phyloP scores from a whole-genome alignment of 768 basidiomycete genomes.

The Kwoniella botswanensis region DNA sequence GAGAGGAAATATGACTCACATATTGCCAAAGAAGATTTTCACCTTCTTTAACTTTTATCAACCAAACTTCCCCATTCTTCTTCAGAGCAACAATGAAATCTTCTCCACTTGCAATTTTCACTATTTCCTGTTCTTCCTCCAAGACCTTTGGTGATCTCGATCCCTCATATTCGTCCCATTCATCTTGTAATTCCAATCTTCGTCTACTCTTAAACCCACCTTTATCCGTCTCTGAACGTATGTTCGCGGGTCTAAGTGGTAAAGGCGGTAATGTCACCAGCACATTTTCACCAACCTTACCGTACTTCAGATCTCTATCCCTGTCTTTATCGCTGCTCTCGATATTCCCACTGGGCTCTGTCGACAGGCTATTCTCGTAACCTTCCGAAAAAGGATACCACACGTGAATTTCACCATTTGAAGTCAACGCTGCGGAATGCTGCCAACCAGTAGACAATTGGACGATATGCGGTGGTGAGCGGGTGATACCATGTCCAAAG shows the following conservation, averaged over 20 bases:
- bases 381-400: conserved; percentile 47
- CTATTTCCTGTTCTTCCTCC: conserved; percentile 61
- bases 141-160: neutral
- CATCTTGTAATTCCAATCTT: conserved; percentile 11
- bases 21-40: conserved; percentile 64
- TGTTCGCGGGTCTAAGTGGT: conserved; percentile 14
- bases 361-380: conserved; percentile 33
- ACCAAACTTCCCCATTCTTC: conserved; percentile 55
- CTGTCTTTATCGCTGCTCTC: conserved; percentile 27
- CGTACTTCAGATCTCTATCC: conserved; percentile 40
- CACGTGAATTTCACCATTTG: conserved; percentile 38
- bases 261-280: conserved; percentile 31
- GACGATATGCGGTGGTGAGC: conserved; percentile 34
- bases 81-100: conserved; percentile 75
- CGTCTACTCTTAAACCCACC: conserved; percentile 4
- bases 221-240: neutral
- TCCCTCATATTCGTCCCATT: conserved; percentile 28
- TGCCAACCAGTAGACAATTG: conserved; percentile 50
- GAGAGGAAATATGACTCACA: conserved; percentile 62
- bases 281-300: conserved; percentile 37
- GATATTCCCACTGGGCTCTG: conserved; percentile 26
- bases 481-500: conserved; percentile 29
- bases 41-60: conserved; percentile 27
- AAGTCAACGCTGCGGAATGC: conserved; percentile 47
- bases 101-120: conserved; percentile 82